phyloP scores from a whole-genome alignment of 768 basidiomycete genomes.

The Arthromyces matolae region DNA sequence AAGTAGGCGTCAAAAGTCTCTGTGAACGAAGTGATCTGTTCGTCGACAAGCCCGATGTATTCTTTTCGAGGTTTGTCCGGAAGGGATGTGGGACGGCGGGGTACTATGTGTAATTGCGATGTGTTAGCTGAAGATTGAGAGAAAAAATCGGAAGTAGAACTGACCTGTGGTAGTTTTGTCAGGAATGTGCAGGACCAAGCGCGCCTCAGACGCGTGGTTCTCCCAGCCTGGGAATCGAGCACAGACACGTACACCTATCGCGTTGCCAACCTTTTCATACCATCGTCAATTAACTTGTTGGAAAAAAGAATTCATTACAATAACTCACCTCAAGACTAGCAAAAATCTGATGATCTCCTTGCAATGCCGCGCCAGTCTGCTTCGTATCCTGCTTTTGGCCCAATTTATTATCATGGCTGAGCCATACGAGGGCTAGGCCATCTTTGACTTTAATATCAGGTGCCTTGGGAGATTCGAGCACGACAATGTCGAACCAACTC shows the following conservation, averaged over 20 bases:
- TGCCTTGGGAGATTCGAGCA: slow-evolving; percentile 23
- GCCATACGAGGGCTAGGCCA: slow-evolving; percentile 25
- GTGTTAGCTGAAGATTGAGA: neutral
- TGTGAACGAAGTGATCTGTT: slow-evolving; percentile 15
- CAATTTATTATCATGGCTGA: slow-evolving; percentile 23
- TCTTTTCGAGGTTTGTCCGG: slow-evolving; percentile 7
- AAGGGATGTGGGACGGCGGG: neutral
- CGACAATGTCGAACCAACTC: slow-evolving; percentile 32
- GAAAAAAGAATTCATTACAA: neutral
- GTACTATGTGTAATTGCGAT: neutral
- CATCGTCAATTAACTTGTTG: neutral
- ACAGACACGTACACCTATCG: slow-evolving; percentile 28
- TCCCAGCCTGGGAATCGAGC: slow-evolving; percentile 29
- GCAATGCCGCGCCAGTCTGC: slow-evolving; percentile 13
- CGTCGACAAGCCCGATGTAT: slow-evolving; percentile 7
- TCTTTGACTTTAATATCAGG: slow-evolving; percentile 23
- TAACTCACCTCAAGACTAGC: slow-evolving; percentile 6
- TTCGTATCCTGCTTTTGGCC: slow-evolving; percentile 10
- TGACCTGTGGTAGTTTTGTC: slow-evolving; percentile 16
- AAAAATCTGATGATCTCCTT: slow-evolving; percentile 10
- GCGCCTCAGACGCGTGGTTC: slow-evolving; percentile 24
- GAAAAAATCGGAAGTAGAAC: neutral
- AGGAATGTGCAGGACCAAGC: slow-evolving; percentile 25
- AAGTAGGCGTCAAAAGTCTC: slow-evolving; percentile 19
- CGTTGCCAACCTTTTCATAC: slow-evolving; percentile 24